Evolutionary conservation across 2,329 filamentous ascomycete genomes (phyloP).

Genomic region (Sporothrix curviconia): DNA sequence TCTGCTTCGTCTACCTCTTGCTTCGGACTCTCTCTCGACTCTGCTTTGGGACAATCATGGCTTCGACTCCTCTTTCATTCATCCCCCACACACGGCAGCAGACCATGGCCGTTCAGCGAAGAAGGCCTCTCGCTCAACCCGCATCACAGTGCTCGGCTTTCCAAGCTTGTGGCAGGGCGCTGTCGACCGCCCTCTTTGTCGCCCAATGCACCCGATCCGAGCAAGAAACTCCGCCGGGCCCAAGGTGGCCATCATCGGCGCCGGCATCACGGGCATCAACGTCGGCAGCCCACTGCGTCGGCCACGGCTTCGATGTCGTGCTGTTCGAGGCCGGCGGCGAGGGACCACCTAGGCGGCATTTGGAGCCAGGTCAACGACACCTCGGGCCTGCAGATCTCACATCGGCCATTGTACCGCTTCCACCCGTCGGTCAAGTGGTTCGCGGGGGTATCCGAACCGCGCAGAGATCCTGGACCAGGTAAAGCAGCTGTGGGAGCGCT

Average conservation of each 20-base stretch:
- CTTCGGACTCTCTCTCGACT: no score
- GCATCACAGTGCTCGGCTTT: conserved; percentile 57
- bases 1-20: no score
- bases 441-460: conserved; percentile 68
- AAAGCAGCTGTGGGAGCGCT: conserved; percentile 62
- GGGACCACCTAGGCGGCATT: conserved; percentile 66
- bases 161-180: conserved; percentile 60
- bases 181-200: conserved; percentile 59
- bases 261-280: conserved; percentile 70
- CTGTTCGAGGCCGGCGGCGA: conserved; percentile 68
- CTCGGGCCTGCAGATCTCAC: conserved; percentile 49
- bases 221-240: conserved; percentile 52
- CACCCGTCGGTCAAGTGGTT: conserved; percentile 72
- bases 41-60: no score
- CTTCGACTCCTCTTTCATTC: not conserved
- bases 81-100: not conserved
- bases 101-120: not conserved
- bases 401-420: conserved; percentile 83
- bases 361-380: conserved; percentile 55
- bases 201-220: conserved; percentile 58
- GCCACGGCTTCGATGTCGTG: conserved; percentile 75
- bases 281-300: conserved; percentile 73
- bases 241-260: conserved; percentile 62
- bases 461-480: conserved; percentile 70
- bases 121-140: conserved; percentile 31